Percentiles rank a stretch among this genome's conserved stretches.
These are phyloP conservation scores for Moringa oleifera DNA, from an alignment of 345 rosid genomes.

Conservation along the genomic window DNA sequence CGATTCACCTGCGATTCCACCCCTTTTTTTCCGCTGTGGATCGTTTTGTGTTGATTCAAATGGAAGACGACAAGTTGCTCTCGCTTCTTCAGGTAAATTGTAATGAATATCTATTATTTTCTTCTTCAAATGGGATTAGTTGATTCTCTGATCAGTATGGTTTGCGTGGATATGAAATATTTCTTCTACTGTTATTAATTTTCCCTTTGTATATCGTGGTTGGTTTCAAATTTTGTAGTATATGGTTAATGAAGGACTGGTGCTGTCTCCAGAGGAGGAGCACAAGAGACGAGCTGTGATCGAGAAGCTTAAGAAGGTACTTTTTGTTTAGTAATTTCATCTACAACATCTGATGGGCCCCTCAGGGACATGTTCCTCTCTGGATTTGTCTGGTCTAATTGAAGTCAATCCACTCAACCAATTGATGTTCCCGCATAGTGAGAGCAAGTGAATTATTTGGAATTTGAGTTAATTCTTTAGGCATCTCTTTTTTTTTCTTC, in stretches of 20 bases:
- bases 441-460: too few relatives aligned
- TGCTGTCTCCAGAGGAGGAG: slow-evolving; percentile 40
- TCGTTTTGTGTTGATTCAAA: slow-evolving; percentile 14
- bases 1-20: slow-evolving; percentile 18
- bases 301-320: slow-evolving; percentile 30
- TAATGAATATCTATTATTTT: neutral
- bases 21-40: slow-evolving; percentile 3
- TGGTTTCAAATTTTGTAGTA: slow-evolving; percentile 17
- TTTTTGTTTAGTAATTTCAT: neutral
- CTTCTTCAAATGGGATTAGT: neutral
- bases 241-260: slow-evolving; percentile 37
- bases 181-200: neutral
- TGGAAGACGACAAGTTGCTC: slow-evolving; percentile 38
- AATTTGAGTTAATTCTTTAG: too few relatives aligned
- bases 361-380: too few relatives aligned
- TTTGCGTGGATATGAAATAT: neutral
- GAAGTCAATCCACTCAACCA: too few relatives aligned
- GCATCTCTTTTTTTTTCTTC: too few relatives aligned
- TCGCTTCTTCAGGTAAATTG: slow-evolving; percentile 43
- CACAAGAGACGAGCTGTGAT: slow-evolving; percentile 38
- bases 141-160: neutral
- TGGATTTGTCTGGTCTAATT: too few relatives aligned
- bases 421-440: too few relatives aligned
- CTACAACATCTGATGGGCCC: too few relatives aligned
- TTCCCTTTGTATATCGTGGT: neutral